Base-by-base conservation (phyloP, 306 rosid species). In the Ziziphus jujuba region DNA sequence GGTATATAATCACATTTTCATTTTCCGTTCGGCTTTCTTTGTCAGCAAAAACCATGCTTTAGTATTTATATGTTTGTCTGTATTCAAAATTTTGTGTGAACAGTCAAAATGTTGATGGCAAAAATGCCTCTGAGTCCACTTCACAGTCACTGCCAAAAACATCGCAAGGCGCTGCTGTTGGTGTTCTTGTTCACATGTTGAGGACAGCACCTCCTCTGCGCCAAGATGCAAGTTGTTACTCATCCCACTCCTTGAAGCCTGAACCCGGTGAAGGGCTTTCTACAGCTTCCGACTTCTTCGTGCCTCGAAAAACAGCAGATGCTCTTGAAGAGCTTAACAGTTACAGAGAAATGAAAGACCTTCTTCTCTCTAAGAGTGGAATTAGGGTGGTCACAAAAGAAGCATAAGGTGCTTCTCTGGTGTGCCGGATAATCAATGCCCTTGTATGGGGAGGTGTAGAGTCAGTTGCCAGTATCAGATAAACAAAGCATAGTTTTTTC, bases 91-190 rank as follows among this genome's bases (percentile, higher is more conserved):
- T 66, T 79, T 79, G 62, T 69, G 9, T 63, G 48, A 73, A 65
- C 70, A 81, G 95, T 68, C 89, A 70, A 48, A 83, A 66, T 72
- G 71, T 31, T 2, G 78, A 71, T 24, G 81, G 86, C 53, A 87
- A 44, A 72, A 72, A 56, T 56, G 59, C 73, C 36, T 65, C 75
- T 0, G 95, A 85, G 24, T 48, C 58, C 44, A 43, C 72, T 75
- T 84, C 83, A 7, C 90, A 88, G 50, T 87, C 89, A 63, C 64
- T 78, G 56, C 79, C 87, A 74, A 87, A 85, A 56, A 90, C 84
- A 77, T 93, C 99, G 33, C 93, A 87, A 45, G 87, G 82, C 40
- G 97, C 99, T 56, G 95, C 95, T 38, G 89, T 93, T 15, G 99
- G 99, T 36, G 87, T 63, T 3, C 89, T 93, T 67, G 95, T 90